Evolutionary conservation across 495 filamentous ascomycete genomes (phyloP).

Genomic region (Aspergillus steynii): DNA sequence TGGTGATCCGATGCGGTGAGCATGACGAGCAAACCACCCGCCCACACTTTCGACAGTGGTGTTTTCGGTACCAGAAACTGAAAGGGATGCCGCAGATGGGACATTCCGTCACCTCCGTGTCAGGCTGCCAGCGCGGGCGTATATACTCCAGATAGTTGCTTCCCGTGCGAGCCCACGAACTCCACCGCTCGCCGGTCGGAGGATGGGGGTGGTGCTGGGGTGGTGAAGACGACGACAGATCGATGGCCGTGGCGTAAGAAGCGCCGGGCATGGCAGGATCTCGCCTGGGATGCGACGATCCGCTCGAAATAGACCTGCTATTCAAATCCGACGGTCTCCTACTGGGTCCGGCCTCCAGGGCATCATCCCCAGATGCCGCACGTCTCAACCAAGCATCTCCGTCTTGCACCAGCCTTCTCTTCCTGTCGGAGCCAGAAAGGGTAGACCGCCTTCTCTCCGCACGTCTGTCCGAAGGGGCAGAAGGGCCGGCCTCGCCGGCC

Average conservation of each 20-base stretch:
- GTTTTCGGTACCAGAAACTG: slow-evolving; percentile 84
- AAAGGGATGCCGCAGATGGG: slow-evolving; percentile 79
- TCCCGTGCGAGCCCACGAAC: slow-evolving; percentile 15
- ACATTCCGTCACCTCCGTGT: slow-evolving; percentile 73
- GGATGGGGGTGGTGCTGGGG: slow-evolving; percentile 12
- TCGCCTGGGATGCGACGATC: slow-evolving; percentile 21
- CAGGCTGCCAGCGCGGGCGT: slow-evolving; percentile 83
- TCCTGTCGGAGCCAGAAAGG: slow-evolving; percentile 35
- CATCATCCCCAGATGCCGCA: slow-evolving; percentile 17
- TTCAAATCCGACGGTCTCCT: slow-evolving; percentile 18
- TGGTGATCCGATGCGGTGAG: slow-evolving; percentile 93
- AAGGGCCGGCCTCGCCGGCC: slow-evolving; percentile 22
- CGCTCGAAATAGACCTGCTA: slow-evolving; percentile 24
- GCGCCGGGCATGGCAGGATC: slow-evolving; percentile 23
- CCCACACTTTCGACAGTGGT: slow-evolving; percentile 96
- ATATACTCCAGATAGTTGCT: slow-evolving; percentile 30
- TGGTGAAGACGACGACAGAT: slow-evolving; percentile 37
- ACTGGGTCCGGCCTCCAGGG: slow-evolving; percentile 16
- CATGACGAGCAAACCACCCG: slow-evolving; percentile 89
- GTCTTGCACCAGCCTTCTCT: slow-evolving; percentile 38
- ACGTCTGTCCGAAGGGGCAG: slow-evolving; percentile 14
- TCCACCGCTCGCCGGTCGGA: slow-evolving; percentile 9
- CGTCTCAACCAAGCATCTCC: slow-evolving; percentile 29
- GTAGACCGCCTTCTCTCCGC: slow-evolving; percentile 23
- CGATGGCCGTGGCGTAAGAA: slow-evolving; percentile 38